Evolutionary conservation across 768 basidiomycete species (phyloP), one percentile per base, ranked within the genome.

Genomic region (Lepiota brunneoincarnata): DNA sequence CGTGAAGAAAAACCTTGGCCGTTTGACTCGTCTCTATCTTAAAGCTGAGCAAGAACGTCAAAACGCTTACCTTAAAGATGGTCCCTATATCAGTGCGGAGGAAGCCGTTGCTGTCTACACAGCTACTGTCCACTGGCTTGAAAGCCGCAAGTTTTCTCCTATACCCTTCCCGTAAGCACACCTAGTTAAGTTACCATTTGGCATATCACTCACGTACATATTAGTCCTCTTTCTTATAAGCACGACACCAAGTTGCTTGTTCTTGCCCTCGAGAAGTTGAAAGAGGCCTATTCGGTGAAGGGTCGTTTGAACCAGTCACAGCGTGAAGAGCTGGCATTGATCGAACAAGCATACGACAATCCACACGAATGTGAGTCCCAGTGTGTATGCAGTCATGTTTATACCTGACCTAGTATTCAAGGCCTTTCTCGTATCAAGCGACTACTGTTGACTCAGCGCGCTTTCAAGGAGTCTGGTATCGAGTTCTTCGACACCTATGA

Each of bases 11-110:
- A 99, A 99, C 69, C 75, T 99, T 38, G 97, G 97, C 57, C 91
- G 97, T 65, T 84, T 99, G 47, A 99, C 97, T 59, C 93, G 97
- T 58, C 80, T 99, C 2, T 99, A 98, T 69, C 79, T 98, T 63
- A 99, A 99, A 74, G 96, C 97, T 21, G 97, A 99, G 73, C 97
- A 99, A 67, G 97, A 99, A 73, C 79, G 97, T 57, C 97, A 98
- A 69, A 96, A 99, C 63, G 95, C 89, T 2, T 99, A 99, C 68
- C 84, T 99, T 59, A 98, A 99, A 76, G 97, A 99, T 70, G 97
- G 97, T 47, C 97, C 97, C 5, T 98, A 99, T 67, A 94, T 99
- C 71, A 96, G 92, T 61, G 94, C 96, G 11, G 97, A 98, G 69
- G 97, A 98, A 67, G 97, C 96, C 49, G 96, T 98, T 18, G 97